Conservation (phyloP, 257 asterid genomes). For the Fraxinus anomala region DNA sequence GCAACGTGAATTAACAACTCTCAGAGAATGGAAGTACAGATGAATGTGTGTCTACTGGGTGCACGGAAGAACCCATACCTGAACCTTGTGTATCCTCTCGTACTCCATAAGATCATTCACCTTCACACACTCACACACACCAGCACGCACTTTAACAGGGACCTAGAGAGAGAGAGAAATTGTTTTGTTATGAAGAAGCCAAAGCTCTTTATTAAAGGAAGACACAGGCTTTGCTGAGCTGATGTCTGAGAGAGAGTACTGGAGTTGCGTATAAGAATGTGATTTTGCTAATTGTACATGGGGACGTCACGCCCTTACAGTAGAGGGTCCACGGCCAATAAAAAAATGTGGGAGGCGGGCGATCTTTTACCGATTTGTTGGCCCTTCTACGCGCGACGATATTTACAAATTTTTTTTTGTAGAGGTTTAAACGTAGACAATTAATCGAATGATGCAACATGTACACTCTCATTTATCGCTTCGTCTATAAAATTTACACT, state of each 20-base stretch:
- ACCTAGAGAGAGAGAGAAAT: slow-evolving; percentile 23
- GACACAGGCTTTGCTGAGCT: slow-evolving; percentile 30
- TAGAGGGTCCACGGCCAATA: too few relatives aligned
- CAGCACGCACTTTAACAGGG: slow-evolving; percentile 21
- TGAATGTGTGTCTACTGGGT: background rate
- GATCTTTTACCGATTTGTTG: slow-evolving; percentile 55
- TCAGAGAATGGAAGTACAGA: slow-evolving; percentile 22
- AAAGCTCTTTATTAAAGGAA: slow-evolving; percentile 25
- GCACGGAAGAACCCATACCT: slow-evolving; percentile 45
- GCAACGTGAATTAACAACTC: slow-evolving; percentile 13
- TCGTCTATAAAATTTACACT: too few relatives aligned
- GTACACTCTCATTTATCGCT: too few relatives aligned
- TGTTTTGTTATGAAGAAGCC: slow-evolving; percentile 25
- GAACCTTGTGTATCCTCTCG: slow-evolving; percentile 93
- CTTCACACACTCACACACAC: slow-evolving; percentile 18
- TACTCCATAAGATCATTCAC: slow-evolving; percentile 78
- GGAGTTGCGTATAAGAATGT: slow-evolving; percentile 20
- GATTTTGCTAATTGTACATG: background rate
- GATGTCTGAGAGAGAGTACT: slow-evolving; percentile 9
- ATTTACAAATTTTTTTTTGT: slow-evolving; percentile 2
- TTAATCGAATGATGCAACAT: too few relatives aligned
- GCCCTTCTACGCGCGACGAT: slow-evolving; percentile 35
- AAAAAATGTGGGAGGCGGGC: slow-evolving; percentile 30
- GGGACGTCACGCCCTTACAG: too few relatives aligned
- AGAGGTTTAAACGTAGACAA: background rate